A percentile compares a stretch with the other conserved stretches of the same genome.
These are phyloP conservation scores for Lichtheimia ramosa DNA, from an alignment of 371 early-diverging fungal species.

Conservation along the genomic window DNA sequence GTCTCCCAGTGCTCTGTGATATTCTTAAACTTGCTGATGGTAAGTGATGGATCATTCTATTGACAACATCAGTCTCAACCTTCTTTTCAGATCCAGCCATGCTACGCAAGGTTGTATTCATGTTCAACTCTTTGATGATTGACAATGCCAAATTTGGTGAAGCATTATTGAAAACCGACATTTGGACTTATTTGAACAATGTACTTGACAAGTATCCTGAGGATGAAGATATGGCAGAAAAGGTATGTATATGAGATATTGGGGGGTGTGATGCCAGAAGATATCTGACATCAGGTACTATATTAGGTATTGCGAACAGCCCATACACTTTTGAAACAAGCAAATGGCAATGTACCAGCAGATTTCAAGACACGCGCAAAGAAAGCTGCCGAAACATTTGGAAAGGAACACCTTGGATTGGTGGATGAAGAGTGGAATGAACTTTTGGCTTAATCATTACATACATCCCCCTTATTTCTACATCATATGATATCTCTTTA, in stretches of 20 bases:
- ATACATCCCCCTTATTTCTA: not conserved
- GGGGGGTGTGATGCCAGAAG: not conserved
- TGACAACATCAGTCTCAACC: too few species aligned
- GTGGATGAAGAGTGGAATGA: slow-evolving; percentile 49
- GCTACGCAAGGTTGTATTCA: slow-evolving; percentile 63
- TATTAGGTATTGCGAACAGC: slow-evolving; percentile 34
- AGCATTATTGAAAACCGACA: slow-evolving; percentile 27
- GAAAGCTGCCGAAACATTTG: slow-evolving; percentile 40
- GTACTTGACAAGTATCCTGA: slow-evolving; percentile 44
- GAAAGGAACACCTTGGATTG: slow-evolving; percentile 39
- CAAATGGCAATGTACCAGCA: slow-evolving; percentile 14
- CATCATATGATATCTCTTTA: too few species aligned
- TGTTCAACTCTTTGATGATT: slow-evolving; percentile 61
- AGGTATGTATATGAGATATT: slow-evolving; percentile 29
- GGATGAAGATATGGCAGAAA: slow-evolving; percentile 74
- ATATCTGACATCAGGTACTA: not conserved
- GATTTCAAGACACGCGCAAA: slow-evolving; percentile 33
- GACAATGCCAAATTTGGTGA: slow-evolving; percentile 40
- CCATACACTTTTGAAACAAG: slow-evolving; percentile 34
- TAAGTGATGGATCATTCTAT: slow-evolving; percentile 12
- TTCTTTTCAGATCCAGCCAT: slow-evolving; percentile 27
- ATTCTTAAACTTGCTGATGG: slow-evolving; percentile 46
- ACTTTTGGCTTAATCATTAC: slow-evolving; percentile 6
- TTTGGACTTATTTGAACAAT: slow-evolving; percentile 35
- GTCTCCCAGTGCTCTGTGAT: slow-evolving; percentile 48